phyloP scores from a whole-genome alignment of 2,329 filamentous ascomycete species.

The Ophiostoma populinum region DNA sequence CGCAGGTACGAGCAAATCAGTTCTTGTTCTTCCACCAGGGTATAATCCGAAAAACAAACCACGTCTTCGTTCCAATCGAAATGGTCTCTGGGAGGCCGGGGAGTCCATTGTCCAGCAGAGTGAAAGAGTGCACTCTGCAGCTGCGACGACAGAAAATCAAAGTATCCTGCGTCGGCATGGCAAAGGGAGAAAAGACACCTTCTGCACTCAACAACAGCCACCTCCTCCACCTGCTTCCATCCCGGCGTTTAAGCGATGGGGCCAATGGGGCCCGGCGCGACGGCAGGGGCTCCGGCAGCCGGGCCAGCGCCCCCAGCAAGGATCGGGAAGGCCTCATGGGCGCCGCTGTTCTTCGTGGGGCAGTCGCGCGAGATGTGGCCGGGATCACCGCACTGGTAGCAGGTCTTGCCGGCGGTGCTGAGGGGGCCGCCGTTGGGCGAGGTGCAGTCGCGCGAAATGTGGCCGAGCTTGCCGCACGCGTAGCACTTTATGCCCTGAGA shows the following conservation, averaged over 20 bases:
- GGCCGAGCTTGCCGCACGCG: slow-evolving; percentile 84
- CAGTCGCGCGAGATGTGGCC: slow-evolving; percentile 95
- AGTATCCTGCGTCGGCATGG: background rate
- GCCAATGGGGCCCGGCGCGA: slow-evolving; percentile 30
- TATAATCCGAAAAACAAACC: slow-evolving; percentile 11
- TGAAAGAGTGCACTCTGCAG: too few species aligned
- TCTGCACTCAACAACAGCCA: too few species aligned
- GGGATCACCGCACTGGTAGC: slow-evolving; percentile 91
- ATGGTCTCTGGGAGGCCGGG: slow-evolving; percentile 1
- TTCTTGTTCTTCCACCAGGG: slow-evolving; percentile 9
- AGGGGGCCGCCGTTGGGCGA: slow-evolving; percentile 90
- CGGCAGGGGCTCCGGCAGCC: slow-evolving; percentile 25
- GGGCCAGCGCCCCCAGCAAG: slow-evolving; percentile 17
- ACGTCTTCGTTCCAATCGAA: slow-evolving; percentile 8
- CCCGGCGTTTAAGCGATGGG: slow-evolving; percentile 14
- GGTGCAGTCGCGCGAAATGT: slow-evolving; percentile 88
- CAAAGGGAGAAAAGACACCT: too few species aligned
- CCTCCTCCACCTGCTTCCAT: background rate
- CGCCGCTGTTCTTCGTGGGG: slow-evolving; percentile 43
- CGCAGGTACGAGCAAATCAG: too few species aligned
- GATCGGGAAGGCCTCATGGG: slow-evolving; percentile 14
- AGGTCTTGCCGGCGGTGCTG: slow-evolving; percentile 94
- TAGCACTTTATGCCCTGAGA: slow-evolving; percentile 98
- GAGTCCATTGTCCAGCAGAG: too few species aligned
- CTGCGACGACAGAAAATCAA: background rate